Base-by-base conservation (phyloP, 345 rosid genomes). In the Brassica cretica region DNA sequence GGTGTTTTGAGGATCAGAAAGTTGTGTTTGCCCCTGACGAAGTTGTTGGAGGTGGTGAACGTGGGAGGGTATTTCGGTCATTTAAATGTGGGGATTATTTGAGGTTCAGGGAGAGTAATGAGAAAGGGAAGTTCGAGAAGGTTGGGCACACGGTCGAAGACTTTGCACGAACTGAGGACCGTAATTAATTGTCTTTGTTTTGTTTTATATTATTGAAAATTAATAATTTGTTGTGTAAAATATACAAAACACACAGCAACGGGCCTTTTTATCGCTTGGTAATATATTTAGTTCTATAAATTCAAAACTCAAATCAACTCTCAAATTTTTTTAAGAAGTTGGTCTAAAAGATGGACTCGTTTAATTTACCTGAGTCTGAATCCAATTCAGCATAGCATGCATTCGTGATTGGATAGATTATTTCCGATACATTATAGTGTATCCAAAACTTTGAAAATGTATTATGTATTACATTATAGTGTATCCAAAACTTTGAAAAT, bases 1-100 rank as follows among this genome's bases (percentile, higher is more conserved):
- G 90, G 90, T 86, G 96, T 51, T 93, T 91, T 25, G 89, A 85
- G 21, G 93, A 89, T 74, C 84, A 74, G 5, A 91, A 88, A 84
- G 82, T 79, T 80, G 82, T 91, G 8, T 71, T 72, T 66, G 89
- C 96, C 58, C 94, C 93, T 15, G 84, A 82, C 66, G 96, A 88
- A 11, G 72, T 93, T 32, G 87, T 87, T n/a, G 86, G 88, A 21
- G 73, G 62, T 60, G 29, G 32, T 5, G 89, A 83, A 9, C 79
- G 69, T 29, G 8, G 10, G 16, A 87, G 96, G 80, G 15, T 78
- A n/a, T 90, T 90, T 81, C 74, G 67, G 64, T 72, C 91, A 64
- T 90, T 90, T 77, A 73, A 73, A 3, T 93, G 96, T 84, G 71
- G 75, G 76, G 90, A 88, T 64, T 90, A 90, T 82, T 19, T 89